A percentile compares a stretch with the other conserved stretches of the same genome.
Conservation (phyloP, 371 early-diverging fungal species). For the Smittium mucronatum region DNA sequence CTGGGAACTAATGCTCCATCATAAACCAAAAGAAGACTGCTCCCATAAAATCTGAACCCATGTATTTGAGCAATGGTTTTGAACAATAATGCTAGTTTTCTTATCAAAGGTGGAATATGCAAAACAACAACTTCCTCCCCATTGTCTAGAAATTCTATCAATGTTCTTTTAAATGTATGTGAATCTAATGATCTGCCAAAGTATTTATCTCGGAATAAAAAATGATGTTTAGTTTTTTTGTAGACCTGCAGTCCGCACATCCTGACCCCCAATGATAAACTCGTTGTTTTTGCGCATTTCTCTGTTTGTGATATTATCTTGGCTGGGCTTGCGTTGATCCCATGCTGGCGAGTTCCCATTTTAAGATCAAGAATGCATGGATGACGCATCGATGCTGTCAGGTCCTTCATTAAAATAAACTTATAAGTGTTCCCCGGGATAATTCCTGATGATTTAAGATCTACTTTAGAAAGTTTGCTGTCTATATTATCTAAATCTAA, state of each 20-base stretch:
- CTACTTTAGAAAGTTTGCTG: constrained; percentile 24
- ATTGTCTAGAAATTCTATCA: constrained; percentile 65
- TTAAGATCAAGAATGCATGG: constrained; percentile 94
- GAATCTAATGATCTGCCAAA: constrained; percentile 71
- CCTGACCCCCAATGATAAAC: constrained; percentile 76
- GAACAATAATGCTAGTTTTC: constrained; percentile 51
- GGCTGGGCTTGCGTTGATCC: constrained; percentile 65
- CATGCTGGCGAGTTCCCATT: constrained; percentile 95
- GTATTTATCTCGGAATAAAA: constrained; percentile 81
- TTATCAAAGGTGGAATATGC: constrained; percentile 59
- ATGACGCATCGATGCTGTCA: constrained; percentile 69
- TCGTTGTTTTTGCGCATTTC: constrained; percentile 84
- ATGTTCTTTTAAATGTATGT: constrained; percentile 52
- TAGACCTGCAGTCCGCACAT: constrained; percentile 96
- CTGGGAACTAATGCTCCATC: constrained; percentile 41
- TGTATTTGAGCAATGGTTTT: constrained; percentile 52
- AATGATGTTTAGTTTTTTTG: constrained; percentile 48
- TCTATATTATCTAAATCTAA: too few species aligned
- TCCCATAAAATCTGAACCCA: constrained; percentile 79
- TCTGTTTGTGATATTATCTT: constrained; percentile 74
- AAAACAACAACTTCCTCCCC: constrained; percentile 49
- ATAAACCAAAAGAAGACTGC: constrained; percentile 70
- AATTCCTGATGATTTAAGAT: constrained; percentile 30
- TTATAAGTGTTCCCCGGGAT: constrained; percentile 39
- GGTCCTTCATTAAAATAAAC: constrained; percentile 79